A percentile compares a stretch with the other conserved stretches of the same genome.
phyloP scores from a whole-genome alignment of 257 asterid genomes.

The Nyctanthes arbortristis region DNA sequence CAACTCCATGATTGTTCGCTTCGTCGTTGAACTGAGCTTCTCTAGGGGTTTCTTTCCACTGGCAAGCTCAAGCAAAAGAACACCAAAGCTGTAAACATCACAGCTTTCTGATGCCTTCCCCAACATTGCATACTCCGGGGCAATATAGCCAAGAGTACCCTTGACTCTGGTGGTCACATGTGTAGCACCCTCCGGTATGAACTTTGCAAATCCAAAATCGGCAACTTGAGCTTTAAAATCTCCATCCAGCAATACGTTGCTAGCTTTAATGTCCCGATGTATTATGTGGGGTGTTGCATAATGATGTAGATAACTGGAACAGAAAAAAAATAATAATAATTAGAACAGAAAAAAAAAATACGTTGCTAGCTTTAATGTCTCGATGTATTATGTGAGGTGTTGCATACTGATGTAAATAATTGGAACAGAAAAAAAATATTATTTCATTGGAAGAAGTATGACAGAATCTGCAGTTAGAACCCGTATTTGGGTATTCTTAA shows the following conservation, averaged over 20 bases:
- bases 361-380: too few species aligned
- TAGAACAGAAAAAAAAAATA: too few species aligned
- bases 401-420: too few species aligned
- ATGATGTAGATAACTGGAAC: conserved; percentile 75
- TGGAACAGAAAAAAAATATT: too few species aligned
- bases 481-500: not conserved
- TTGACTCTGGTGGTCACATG: conserved; percentile 81
- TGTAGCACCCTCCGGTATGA: conserved; percentile 89
- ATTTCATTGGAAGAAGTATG: conserved; percentile 1
- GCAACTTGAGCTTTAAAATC: conserved; percentile 84
- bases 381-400: too few species aligned
- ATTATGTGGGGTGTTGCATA: conserved; percentile 85
- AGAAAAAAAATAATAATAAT: too few species aligned
- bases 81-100: conserved; percentile 89
- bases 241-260: conserved; percentile 74
- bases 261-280: conserved; percentile 87
- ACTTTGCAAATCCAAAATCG: conserved; percentile 85
- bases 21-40: conserved; percentile 47
- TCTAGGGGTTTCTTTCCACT: conserved; percentile 87
- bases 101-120: conserved; percentile 91
- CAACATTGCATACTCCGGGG: conserved; percentile 87
- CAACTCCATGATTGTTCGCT: conserved; percentile 75
- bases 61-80: conserved; percentile 90
- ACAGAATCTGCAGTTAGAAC: not conserved
- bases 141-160: conserved; percentile 94